A percentile compares a stretch with the other conserved stretches of the same genome.
Evolutionary conservation across 495 filamentous ascomycete species (phyloP).

Genomic region (Penicillium argentinense): DNA sequence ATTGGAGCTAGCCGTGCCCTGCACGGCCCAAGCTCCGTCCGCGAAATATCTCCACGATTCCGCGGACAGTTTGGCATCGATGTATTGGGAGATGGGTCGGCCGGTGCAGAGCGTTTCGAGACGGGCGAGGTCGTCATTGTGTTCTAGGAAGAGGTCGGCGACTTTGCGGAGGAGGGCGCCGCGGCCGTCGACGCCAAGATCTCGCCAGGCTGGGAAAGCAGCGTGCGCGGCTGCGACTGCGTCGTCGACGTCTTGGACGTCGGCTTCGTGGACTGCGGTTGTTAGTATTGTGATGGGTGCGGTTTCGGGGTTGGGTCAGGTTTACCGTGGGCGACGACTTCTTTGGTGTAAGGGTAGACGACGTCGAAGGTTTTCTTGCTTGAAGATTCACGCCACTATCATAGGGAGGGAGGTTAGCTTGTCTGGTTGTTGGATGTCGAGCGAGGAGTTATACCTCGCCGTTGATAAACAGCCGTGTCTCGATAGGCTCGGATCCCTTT

Average conservation of each 20-base stretch:
- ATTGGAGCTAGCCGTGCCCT: constrained; percentile 57
- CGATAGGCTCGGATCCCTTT: constrained; percentile 17
- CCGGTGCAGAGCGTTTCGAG: constrained; percentile 41
- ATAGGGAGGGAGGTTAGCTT: neutral
- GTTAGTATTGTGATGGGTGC: neutral
- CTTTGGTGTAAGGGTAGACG: constrained; percentile 43
- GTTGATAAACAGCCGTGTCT: constrained; percentile 50
- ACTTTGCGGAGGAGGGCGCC: constrained; percentile 52
- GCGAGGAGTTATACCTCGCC: constrained; percentile 34
- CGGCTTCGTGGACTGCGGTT: constrained; percentile 45
- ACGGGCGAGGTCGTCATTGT: constrained; percentile 48
- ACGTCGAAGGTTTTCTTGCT: constrained; percentile 44
- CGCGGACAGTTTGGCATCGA: constrained; percentile 20
- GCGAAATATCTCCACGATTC: constrained; percentile 28
- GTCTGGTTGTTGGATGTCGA: neutral
- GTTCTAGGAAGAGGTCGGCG: constrained; percentile 49
- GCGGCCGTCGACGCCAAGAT: constrained; percentile 43
- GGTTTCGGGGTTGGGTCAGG: neutral
- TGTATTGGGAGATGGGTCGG: constrained; percentile 30
- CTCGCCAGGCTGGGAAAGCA: constrained; percentile 61
- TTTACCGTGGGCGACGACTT: constrained; percentile 43
- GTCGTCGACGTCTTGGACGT: constrained; percentile 52
- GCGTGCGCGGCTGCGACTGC: constrained; percentile 59
- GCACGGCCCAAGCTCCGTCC: constrained; percentile 29
- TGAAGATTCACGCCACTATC: constrained; percentile 47